Evolutionary conservation across 2,329 filamentous ascomycete genomes (phyloP), one percentile per base, ranked within the genome.

Genomic region (Clarireedia monteithiana): DNA sequence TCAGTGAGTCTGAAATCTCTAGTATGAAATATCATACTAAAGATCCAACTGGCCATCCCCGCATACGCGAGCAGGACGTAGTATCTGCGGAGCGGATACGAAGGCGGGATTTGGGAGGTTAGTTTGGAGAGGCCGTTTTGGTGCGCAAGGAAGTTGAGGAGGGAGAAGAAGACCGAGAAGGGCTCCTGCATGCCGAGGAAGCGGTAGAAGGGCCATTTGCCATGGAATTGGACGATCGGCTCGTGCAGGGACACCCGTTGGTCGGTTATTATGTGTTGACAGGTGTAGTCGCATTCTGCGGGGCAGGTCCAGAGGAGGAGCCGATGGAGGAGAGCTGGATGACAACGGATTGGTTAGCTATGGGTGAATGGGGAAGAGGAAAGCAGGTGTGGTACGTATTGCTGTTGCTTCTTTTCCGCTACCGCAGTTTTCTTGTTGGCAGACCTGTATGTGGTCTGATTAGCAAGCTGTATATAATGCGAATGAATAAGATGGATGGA

Each of bases 151-250:
- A 94, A 86, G 77, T 99, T 99, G 68, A 95, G 82, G 51, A 96
- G 78, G 62, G 89, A 95, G 78, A 96, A 99, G 68, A 96, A 77
- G 63, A 97, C 92, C 50, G 86, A 91, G 71, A 91, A 90, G 58
- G 92, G 91, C 75, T 99, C 94, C 74, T 99, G 94, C 76, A 96
- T 87, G 70, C 94, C 94, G 53, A 95, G 73, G 67, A 96, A 80
- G 63, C 94, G 88, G 71, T 85, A 78, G 74, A 99, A 99, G 40
- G 94, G 94, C 94, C 94, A 99, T 80, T 99, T 99, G 34, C 94
- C 94, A 75, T 99, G 91, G 77, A 91, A 99, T 74, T 99, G 94
- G 56, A 92, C 85, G 50, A 96, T 73, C 10, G 84, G 80, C 30
- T 83, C 81, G 58, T 83, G 80, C 60, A 80, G 76, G 26, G 81